A percentile compares a stretch with the other conserved stretches of the same genome.
phyloP scores from a whole-genome alignment of 495 filamentous ascomycete species.

The Penicillium canariense region DNA sequence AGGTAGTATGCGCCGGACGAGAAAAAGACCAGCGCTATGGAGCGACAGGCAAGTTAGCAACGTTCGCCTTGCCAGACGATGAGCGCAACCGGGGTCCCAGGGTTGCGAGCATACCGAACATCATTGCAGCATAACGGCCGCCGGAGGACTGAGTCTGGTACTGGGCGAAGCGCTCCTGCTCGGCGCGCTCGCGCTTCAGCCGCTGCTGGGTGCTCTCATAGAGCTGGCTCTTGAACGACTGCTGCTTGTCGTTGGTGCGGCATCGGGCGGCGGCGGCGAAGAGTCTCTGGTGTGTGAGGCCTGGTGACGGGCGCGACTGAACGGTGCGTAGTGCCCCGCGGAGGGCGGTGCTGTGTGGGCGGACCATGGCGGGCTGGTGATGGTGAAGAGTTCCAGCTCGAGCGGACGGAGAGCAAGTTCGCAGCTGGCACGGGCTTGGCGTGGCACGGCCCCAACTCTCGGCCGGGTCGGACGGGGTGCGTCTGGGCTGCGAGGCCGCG shows the following conservation, averaged over 20 bases:
- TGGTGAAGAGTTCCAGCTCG: background rate
- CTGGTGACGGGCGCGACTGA: constrained; percentile 12
- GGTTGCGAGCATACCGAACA: constrained; percentile 54
- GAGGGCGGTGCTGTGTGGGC: constrained; percentile 14
- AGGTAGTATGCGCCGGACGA: constrained; percentile 66
- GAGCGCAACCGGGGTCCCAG: background rate
- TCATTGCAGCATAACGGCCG: constrained; percentile 57
- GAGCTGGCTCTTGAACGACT: constrained; percentile 80
- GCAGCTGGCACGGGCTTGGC: background rate
- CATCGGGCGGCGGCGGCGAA: constrained; percentile 24
- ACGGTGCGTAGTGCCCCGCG: constrained; percentile 24
- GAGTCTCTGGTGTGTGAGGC: constrained; percentile 17
- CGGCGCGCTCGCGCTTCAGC: constrained; percentile 68
- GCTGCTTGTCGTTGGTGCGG: constrained; percentile 28
- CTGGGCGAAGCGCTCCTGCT: constrained; percentile 63
- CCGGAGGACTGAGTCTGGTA: constrained; percentile 52
- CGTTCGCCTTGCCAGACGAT: background rate
- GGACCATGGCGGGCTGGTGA: constrained; percentile 20
- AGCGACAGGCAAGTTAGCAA: constrained; percentile 2
- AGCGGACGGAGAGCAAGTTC: background rate
- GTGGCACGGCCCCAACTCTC: constrained; percentile 1
- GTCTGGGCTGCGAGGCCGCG: no score
- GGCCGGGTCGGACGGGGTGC: no score
- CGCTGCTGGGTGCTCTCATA: constrained; percentile 79
- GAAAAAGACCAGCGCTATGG: constrained; percentile 55